Evolutionary conservation across 257 asterid genomes (phyloP), one percentile per base, ranked within the genome.

Genomic region (Lantana camara): DNA sequence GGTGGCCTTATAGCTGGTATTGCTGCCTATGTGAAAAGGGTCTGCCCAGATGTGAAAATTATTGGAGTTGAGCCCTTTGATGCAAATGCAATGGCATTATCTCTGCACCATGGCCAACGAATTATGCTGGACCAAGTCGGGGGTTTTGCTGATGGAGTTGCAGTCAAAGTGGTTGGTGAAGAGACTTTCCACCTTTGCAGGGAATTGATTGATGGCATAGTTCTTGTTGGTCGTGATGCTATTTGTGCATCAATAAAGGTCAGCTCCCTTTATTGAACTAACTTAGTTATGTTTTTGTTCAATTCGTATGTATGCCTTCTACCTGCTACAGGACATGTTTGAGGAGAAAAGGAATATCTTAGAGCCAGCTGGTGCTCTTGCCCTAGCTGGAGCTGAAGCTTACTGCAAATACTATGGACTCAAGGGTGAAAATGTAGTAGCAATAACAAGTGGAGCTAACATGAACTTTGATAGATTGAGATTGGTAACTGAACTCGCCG

Each of bases 181-280:
- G 97, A 90, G 75, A 83, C 90, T 50, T 90, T 82, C 57, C 82
- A 83, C 9, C 67, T 90, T 53, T 90, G 95, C 77, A 73, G 76
- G 68, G 90, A 90, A 57, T 73, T 90, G 57, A 42, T 90, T n/a
- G 97, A 90, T 74, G 96, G 97, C 12, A 83, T 90, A 40, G 90
- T 90, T 76, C 86, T 90, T 68, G 97, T 90, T 63, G 84, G 85
- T 47, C 96, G 96, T 74, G 97, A 90, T 73, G 96, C 97, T 68
- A 85, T 88, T 50, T 90, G 97, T 58, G 97, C 97, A 48, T 87
- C 97, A n/a, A 90, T 90, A 80, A 90, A 90, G 97, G 97, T 90
- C 54, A 70, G 80, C 34, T 42, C 13, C 50, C 10, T 50, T 62
- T n/a, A n/a, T 42, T 54, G 20, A 20, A 44, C 48, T 42, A 42